Evolutionary conservation across 495 filamentous ascomycete species (phyloP).

Genomic region (Neurospora cerealis): DNA sequence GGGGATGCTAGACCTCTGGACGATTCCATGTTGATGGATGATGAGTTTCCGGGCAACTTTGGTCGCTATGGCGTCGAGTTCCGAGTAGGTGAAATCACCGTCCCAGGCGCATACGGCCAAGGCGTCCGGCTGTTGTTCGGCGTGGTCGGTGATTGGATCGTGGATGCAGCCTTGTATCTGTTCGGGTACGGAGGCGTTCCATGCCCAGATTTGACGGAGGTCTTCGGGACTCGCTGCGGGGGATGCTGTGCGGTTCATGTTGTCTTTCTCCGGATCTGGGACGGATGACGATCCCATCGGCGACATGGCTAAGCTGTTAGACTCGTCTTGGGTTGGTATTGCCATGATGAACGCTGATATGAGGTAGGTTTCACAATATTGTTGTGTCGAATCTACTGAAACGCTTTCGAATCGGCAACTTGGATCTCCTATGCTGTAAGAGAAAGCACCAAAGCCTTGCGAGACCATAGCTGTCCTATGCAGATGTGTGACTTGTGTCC

Average conservation of each 20-base stretch:
- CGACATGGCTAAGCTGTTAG: background rate
- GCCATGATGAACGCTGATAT: background rate
- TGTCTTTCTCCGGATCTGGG: background rate
- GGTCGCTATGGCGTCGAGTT: conserved; percentile 37
- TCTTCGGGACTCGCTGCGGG: background rate
- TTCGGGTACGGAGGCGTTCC: conserved; percentile 8
- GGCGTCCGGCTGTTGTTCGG: conserved; percentile 5
- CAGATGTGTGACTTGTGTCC: background rate
- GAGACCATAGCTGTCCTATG: background rate
- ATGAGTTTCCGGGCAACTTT: conserved; percentile 35
- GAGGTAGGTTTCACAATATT: too few species aligned
- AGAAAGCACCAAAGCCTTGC: background rate
- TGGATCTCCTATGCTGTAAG: background rate
- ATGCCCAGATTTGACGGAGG: conserved; percentile 5
- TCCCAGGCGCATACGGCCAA: conserved; percentile 38
- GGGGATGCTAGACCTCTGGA: conserved; percentile 39
- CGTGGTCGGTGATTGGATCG: conserved; percentile 14
- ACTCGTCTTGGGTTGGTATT: background rate
- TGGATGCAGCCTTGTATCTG: conserved; percentile 18
- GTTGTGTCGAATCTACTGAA: background rate
- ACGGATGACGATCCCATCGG: background rate
- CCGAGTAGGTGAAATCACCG: conserved; percentile 39
- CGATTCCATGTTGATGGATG: conserved; percentile 29
- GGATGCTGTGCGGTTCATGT: background rate
- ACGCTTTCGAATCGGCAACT: background rate